Percentiles rank a stretch among this genome's conserved stretches.
These are phyloP conservation scores for Hanseniaspora occidentalis DNA, from an alignment of 805 yeast genomes.

Conservation along the genomic window DNA sequence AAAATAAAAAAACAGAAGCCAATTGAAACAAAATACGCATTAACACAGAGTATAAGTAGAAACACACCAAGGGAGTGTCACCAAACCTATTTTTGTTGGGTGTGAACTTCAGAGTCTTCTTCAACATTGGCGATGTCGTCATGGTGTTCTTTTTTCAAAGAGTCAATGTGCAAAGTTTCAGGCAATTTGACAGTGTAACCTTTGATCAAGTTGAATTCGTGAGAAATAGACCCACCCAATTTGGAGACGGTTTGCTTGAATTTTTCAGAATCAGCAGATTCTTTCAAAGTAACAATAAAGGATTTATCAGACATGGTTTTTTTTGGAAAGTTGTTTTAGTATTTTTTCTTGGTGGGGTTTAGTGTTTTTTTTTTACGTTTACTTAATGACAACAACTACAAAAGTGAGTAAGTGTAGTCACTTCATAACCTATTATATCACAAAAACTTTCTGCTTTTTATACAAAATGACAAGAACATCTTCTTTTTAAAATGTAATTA, in stretches of 20 bases:
- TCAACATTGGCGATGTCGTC: slow-evolving; percentile 47
- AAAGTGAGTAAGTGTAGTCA: too few relatives aligned
- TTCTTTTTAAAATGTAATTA: too few relatives aligned
- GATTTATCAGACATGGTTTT: slow-evolving; percentile 13
- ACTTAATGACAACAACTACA: too few relatives aligned
- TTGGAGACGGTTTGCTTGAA: slow-evolving; percentile 37
- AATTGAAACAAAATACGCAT: not conserved
- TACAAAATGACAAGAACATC: too few relatives aligned
- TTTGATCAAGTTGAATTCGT: slow-evolving; percentile 52
- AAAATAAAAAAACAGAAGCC: too few relatives aligned
- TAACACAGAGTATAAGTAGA: not conserved
- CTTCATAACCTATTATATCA: too few relatives aligned
- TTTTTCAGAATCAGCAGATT: slow-evolving; percentile 28
- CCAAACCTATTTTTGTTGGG: slow-evolving; percentile 8
- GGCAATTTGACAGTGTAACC: slow-evolving; percentile 55
- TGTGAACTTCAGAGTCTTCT: slow-evolving; percentile 55
- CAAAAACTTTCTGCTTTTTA: too few relatives aligned
- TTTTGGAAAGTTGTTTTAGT: not conserved
- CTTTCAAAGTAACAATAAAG: slow-evolving; percentile 32
- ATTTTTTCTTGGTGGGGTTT: not conserved
- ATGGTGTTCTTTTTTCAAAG: slow-evolving; percentile 30
- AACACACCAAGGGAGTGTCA: too few relatives aligned
- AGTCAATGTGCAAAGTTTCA: slow-evolving; percentile 29
- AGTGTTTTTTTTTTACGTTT: not conserved
- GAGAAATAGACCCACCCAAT: slow-evolving; percentile 49